Base-by-base conservation (phyloP, 345 rosid species). In the Odontarrhena argentea region DNA sequence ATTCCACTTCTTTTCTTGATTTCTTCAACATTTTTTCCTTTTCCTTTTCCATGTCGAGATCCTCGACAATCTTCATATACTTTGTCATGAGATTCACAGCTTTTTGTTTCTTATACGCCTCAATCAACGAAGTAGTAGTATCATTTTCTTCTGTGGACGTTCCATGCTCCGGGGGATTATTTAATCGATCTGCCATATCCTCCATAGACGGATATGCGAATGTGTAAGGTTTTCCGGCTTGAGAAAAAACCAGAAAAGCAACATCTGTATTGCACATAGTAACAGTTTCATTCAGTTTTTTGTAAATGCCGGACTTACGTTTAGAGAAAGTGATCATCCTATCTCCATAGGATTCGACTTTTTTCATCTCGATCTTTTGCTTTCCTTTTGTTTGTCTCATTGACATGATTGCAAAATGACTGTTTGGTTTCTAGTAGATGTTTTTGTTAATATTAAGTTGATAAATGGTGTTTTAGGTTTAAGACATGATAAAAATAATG, bases 161-260 rank as follows among this genome's bases (percentile, higher is more conserved):
- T 50, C 59, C 73, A 48, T 28, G 9, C 41, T 25, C 24, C 7
- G 42, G 22, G 0, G 7, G 7, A 26, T 35, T 49, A 1, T 8
- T 18, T 3, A 71, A 72, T 25, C 76, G 74, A 5, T 42, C 64
- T 6, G 63, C 55, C 4, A 66, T 52, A 1, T 40, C 45, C 4
- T 73, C 75, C 6, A 75, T 26, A 3, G 81, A 82, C 0, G 87
- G 84, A 65, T 77, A 69, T 3, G 74, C 77, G 43, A 73, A 80
- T 0, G 82, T 43, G 30, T 55, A 82, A 0, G 82, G 67, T 48
- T 64, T 80, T 22, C 84, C 80, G 0, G 78, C 6, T 0, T 84
- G 77, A 1, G 84, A 79, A 32, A 73, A 81, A 11, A 72, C 63
- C 12, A 77, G 30, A 4, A 83, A 37, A 9, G 54, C 68, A 0